phyloP scores from a whole-genome alignment of 2,329 filamentous ascomycete genomes.

The Aspergillus udagawae region DNA sequence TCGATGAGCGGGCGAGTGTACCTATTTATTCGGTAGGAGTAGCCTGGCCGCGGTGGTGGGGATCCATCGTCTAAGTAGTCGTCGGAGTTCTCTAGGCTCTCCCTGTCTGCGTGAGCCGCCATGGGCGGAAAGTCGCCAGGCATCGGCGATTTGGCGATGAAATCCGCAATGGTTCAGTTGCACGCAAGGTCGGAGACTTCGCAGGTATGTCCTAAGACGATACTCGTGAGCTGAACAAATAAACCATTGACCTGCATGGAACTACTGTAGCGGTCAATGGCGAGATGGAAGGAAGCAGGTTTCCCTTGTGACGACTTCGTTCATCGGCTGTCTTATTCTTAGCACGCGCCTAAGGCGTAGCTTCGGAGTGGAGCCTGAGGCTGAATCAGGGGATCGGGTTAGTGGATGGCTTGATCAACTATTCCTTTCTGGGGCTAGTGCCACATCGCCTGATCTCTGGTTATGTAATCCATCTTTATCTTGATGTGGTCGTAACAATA shows the following conservation, averaged over 20 bases:
- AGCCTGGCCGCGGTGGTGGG: constrained; percentile 9
- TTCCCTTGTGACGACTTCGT: not conserved
- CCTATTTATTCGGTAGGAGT: constrained; percentile 10
- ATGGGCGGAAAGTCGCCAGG: not conserved
- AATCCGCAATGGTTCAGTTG: not conserved
- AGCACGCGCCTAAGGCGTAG: not conserved
- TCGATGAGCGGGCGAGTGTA: constrained; percentile 33
- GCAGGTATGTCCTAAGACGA: not conserved
- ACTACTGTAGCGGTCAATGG: not conserved
- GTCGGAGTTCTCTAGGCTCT: constrained; percentile 29
- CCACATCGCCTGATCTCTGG: not conserved
- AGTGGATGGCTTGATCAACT: not conserved
- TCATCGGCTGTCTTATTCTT: not conserved
- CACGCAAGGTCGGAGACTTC: not conserved
- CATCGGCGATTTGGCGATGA: not conserved
- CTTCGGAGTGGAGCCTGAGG: not conserved
- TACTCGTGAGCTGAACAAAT: not conserved
- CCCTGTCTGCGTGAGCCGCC: constrained; percentile 16
- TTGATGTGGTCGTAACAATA: too few relatives aligned
- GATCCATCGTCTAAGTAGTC: constrained; percentile 26
- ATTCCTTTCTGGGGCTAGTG: not conserved
- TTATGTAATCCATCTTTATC: not conserved
- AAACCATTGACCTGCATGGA: not conserved
- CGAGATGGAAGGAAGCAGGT: not conserved
- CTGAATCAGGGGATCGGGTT: not conserved